phyloP scores from a whole-genome alignment of 106 monocot species.

The Posidonia australis region DNA sequence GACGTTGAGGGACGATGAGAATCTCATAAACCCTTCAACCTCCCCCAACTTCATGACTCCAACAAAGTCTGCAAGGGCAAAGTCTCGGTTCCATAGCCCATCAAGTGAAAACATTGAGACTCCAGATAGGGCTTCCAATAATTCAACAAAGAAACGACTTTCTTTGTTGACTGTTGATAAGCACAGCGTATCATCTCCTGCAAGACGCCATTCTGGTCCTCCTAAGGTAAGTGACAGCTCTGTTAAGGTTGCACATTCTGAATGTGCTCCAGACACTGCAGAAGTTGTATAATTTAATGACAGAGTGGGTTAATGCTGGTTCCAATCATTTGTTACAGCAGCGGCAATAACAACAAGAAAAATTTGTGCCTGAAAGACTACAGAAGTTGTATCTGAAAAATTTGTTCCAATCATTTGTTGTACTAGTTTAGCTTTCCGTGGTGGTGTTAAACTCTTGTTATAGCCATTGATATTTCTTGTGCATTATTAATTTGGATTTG shows the following conservation, averaged over 20 bases:
- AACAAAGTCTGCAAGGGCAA: conserved; percentile 75
- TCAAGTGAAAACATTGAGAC: conserved; percentile 24
- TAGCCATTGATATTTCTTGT: too few relatives aligned
- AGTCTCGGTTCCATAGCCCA: conserved; percentile 43
- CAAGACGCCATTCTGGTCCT: conserved; percentile 74
- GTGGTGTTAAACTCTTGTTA: too few relatives aligned
- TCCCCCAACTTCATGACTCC: conserved; percentile 88
- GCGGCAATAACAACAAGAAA: too few relatives aligned
- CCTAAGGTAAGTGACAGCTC: conserved; percentile 42
- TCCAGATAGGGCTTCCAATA: conserved; percentile 31
- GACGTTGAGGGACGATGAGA: conserved; percentile 58
- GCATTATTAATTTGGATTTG: too few relatives aligned
- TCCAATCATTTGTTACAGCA: too few relatives aligned
- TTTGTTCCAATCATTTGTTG: too few relatives aligned
- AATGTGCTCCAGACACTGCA: not conserved
- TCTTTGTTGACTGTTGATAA: conserved; percentile 44
- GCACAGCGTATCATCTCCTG: conserved; percentile 2
- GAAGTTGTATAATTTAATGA: not conserved
- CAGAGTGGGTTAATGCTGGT: too few relatives aligned
- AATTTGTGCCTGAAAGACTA: too few relatives aligned
- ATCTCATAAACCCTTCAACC: conserved; percentile 36
- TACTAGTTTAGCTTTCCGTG: too few relatives aligned
- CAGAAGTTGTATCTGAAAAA: too few relatives aligned
- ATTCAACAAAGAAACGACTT: conserved; percentile 57
- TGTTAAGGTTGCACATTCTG: not conserved